Evolutionary conservation across 257 asterid genomes (phyloP), one percentile per base, ranked within the genome.

Genomic region (Knoxia roxburghii): DNA sequence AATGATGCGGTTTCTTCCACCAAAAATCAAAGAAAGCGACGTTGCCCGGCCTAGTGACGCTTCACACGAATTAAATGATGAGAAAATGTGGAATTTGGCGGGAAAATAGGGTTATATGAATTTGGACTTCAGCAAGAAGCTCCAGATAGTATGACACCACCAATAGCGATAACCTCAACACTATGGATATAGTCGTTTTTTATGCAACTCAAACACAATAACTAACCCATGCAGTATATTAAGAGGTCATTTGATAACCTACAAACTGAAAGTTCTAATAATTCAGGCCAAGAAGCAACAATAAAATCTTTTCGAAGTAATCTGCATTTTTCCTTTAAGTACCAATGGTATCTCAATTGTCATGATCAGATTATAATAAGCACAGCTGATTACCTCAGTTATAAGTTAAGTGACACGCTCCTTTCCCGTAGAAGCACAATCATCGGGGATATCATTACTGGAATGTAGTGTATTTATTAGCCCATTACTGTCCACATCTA

Each of bases 341-440:
- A 24, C 14, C 6, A 24, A 55, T 55, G 51, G 23, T 65, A 30
- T 64, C 27, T 29, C n/a, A 23, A 41, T 0, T 49, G 62, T 41
- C 62, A 49, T 37, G 61, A 39, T 17, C 35, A 61, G 46, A 39
- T 50, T 21, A 61, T 4, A 52, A 54, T 61, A 33, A 60, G n/a
- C n/a, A n/a, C n/a, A n/a, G 35, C 62, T 35, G 58, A 58, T 8
- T 77, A 91, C 95, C 91, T 87, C 77, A 78, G 63, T 61, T 68
- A 69, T 66, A 61, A 65, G 67, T 53, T 72, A 75, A 41, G 75
- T 66, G 56, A 61, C 60, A 60, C 77, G 75, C 67, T 81, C 86
- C 82, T 69, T 67, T 58, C 74, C 78, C 18, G 78, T 77, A 20
- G 81, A 73, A 65, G 69, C 78, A 68, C 59, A 71, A 74, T 68